Evolutionary conservation across 2,329 filamentous ascomycete genomes (phyloP).

Genomic region (Ophiostoma perfectum): DNA sequence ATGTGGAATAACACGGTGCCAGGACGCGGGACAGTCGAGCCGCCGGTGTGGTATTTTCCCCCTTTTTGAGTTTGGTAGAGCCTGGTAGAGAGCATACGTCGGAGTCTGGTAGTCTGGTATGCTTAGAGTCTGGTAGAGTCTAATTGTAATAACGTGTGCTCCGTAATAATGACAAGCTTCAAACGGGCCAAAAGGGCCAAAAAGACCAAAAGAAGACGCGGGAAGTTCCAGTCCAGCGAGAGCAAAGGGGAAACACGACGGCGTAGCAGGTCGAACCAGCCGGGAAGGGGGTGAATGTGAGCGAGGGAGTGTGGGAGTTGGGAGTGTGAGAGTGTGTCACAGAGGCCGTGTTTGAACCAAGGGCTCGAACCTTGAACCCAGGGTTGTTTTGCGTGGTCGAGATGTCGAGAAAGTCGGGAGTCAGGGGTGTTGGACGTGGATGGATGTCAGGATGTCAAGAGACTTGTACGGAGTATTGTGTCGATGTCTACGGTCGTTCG

Average conservation of each 20-base stretch:
- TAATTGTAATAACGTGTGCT: background rate
- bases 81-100: background rate
- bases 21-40: background rate
- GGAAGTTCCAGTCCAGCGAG: background rate
- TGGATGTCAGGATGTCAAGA: no score
- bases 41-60: conserved; percentile 8
- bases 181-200: background rate
- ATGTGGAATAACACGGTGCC: conserved; percentile 11
- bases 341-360: conserved; percentile 13
- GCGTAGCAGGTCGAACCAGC: conserved; percentile 3
- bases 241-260: conserved; percentile 5
- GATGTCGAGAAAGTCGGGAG: conserved; percentile 5
- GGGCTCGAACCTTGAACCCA: conserved; percentile 4
- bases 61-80: background rate
- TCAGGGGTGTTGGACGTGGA: background rate
- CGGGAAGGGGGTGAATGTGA: conserved; percentile 3
- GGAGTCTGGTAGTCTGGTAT: background rate
- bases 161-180: no score
- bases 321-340: background rate
- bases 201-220: conserved; percentile 1
- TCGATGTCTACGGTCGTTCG: background rate
- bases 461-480: background rate
- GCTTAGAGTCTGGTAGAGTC: background rate
- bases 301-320: background rate
- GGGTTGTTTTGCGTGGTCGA: conserved; percentile 6